phyloP scores from a whole-genome alignment of 208 protist genomes.

The Leishmania turanica region DNA sequence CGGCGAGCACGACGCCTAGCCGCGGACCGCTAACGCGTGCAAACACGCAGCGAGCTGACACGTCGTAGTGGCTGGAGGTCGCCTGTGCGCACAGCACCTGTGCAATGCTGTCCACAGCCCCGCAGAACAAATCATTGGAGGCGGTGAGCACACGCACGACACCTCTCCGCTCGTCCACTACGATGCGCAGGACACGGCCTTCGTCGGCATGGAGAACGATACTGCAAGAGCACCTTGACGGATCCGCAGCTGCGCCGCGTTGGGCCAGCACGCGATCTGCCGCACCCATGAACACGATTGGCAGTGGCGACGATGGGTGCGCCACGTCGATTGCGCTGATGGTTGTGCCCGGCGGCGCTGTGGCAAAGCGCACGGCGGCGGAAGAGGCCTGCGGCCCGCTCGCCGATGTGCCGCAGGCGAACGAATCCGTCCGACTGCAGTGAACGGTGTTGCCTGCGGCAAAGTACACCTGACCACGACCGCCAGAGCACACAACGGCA shows the following conservation, averaged over 20 bases:
- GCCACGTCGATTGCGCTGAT: constrained; percentile 12
- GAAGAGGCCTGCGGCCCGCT: neutral
- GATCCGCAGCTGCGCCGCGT: neutral
- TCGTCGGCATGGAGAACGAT: constrained; percentile 12
- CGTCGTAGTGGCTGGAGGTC: neutral
- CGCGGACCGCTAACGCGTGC: constrained; percentile 17
- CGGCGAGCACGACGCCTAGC: constrained; percentile 54
- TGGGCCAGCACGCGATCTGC: constrained; percentile 25
- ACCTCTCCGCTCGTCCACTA: constrained; percentile 7
- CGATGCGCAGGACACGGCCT: constrained; percentile 27
- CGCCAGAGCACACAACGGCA: constrained; percentile 25
- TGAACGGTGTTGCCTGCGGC: constrained; percentile 46
- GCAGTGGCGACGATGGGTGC: neutral
- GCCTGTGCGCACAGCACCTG: neutral
- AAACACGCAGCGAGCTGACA: neutral
- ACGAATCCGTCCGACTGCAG: neutral
- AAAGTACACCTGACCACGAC: constrained; percentile 28
- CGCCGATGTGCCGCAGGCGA: neutral
- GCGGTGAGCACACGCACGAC: constrained; percentile 20
- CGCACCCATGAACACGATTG: constrained; percentile 21
- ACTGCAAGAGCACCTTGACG: neutral
- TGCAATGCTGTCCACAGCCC: neutral
- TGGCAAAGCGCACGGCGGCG: neutral
- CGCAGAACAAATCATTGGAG: constrained; percentile 22
- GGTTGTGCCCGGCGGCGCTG: constrained; percentile 12